Evolutionary conservation across 495 filamentous ascomycete genomes (phyloP), one percentile per base, ranked within the genome.

Genomic region (Bryoglossum gracile): DNA sequence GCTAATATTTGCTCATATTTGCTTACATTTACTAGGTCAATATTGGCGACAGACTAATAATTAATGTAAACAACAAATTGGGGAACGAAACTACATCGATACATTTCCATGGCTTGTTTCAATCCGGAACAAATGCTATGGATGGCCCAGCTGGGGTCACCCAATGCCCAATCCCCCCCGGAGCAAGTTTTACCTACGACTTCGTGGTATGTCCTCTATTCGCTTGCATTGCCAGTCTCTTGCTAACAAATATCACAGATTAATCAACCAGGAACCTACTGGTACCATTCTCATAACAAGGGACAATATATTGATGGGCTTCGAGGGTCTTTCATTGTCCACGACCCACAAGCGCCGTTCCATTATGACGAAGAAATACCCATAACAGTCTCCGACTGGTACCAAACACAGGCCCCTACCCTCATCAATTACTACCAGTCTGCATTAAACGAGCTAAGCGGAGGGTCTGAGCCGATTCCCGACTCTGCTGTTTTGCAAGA

Each of bases 81-180:
- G 82, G 77, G 5, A 82, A 91, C 57, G 68, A 88, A 60, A 75
- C 68, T n/a, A 83, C 84, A 2, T 77, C 76, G 26, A 65, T 92
- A 3, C 87, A 94, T 68, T 94, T 82, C 62, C 87, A 94, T 61
- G 87, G 87, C 16, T 71, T 91, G 58, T 86, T 75, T 61, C 84
- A 88, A 61, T 73, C 83, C 57, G 73, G 71, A 19, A 83, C 82
- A 4, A 78, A 70, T 14, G 62, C 73, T 9, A 90, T 90, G 87
- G 87, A 94, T 58, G 87, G 87, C 0, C 71, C 86, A 4, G 69
- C 73, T 2, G 76, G 77, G 42, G 75, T 77, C 13, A 82, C 78
- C 3, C 86, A 91, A 55, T 92, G 87, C 51, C 72, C 81, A 4
- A 65, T 89, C 8, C 55, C 58, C 25, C 62, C 66, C 0, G 66